Base-by-base conservation (phyloP, 805 yeast species). In the Yamadazyma tumulicola region DNA sequence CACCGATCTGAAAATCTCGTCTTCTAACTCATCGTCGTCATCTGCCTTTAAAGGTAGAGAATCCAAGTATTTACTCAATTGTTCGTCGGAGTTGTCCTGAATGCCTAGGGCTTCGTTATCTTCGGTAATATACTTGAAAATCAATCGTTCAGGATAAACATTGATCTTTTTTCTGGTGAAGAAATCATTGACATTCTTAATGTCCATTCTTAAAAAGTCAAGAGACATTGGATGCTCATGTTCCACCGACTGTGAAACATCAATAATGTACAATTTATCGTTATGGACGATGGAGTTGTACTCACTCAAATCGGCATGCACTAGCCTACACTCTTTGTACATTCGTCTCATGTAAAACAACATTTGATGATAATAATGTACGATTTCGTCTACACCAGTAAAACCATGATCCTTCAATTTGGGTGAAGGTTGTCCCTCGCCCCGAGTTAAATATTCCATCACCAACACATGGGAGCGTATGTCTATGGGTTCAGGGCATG, bases 161-260 rank as follows among this genome's bases (percentile, higher is more conserved):
- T 75, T 73, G 26, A 89, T 85, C 55, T 81, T 79, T 49, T 73
- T 74, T 41, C 79, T 71, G 39, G 72, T 70, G 51, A 93, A 93
- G 57, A 81, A 93, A 49, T 85, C 93, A 52, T 91, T 93, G 16
- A 91, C 85, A 53, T 93, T 93, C 57, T 91, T 93, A 53, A 93
- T 89, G 61, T 93, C 99, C 98, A 93, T 93, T 54, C 99, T 71
- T 41, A 93, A 63, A 55, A 93, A 93, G 57, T 93, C 97, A 45
- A 93, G 69, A 27, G 95, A 84, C 87, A 87, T 87, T 8, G 96
- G 97, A 60, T 93, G 99, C 49, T 88, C 96, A 7, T 96, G 97
- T 57, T 93, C 97, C 16, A 93, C 97, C 24, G 94, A 81, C 57
- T 93, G 99, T 1, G 97, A 89, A 8, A 93, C 99, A 63, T 93